Percentiles rank a stretch among this genome's conserved stretches.
These are phyloP conservation scores for Calonectria ilicicola DNA, from an alignment of 2,329 filamentous ascomycete genomes.

Conservation along the genomic window DNA sequence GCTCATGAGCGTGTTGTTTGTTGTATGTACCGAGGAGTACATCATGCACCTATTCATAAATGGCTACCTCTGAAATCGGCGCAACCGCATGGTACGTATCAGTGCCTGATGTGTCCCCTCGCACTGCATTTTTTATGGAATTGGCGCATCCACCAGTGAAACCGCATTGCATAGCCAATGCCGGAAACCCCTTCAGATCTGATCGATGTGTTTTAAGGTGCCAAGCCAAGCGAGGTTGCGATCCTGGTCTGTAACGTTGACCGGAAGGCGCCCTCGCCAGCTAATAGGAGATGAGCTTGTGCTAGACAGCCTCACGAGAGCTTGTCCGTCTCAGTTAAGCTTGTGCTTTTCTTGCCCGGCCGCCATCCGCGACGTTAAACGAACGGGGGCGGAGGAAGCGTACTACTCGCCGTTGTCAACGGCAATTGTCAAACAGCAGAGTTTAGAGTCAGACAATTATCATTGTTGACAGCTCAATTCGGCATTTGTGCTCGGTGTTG, in stretches of 20 bases:
- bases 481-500: constrained; percentile 1
- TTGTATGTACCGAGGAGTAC: not conserved
- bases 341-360: not conserved
- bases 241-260: constrained; percentile 3
- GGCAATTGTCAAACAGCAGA: not conserved
- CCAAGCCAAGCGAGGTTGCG: constrained; percentile 2
- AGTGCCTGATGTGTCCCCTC: not conserved
- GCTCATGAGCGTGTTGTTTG: not conserved
- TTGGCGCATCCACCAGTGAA: not conserved
- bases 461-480: not conserved
- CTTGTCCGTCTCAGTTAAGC: not conserved
- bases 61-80: constrained; percentile 11
- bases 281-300: constrained; percentile 1
- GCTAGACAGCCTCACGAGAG: not conserved
- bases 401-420: not conserved
- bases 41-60: constrained; percentile 5
- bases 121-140: not conserved
- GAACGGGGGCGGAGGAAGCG: not conserved
- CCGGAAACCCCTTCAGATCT: not conserved
- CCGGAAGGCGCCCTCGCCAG: not conserved
- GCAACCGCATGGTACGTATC: constrained; percentile 11
- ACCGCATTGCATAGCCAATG: not conserved
- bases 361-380: not conserved
- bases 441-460: not conserved
- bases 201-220: constrained; percentile 5